Evolutionary conservation across 2,329 filamentous ascomycete genomes (phyloP), one percentile per base, ranked within the genome.

Genomic region (Colletotrichum paranaense): DNA sequence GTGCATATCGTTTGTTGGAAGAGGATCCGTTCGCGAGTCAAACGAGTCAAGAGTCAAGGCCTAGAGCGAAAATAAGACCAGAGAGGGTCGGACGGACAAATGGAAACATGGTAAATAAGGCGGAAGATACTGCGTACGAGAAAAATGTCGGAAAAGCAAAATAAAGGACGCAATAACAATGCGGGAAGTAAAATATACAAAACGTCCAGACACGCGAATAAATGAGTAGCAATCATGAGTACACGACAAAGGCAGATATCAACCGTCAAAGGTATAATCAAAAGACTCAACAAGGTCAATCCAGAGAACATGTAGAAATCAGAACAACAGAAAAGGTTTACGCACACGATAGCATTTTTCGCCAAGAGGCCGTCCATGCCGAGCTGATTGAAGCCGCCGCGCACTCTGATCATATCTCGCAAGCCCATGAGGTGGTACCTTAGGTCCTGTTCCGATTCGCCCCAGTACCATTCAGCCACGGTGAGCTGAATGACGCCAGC

Each of bases 381-480:
- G 3, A 89, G 78, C 9, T 81, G 79, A 24, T 82, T 79, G 56
- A 88, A 80, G 0, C 88, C 86, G 12, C 87, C 88, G 28, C 86
- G 82, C 59, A 86, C 76, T 26, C 78, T 78, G 11, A 89, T 83
- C 85, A 89, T 88, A 60, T 84, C 83, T 73, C 82, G 81, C 19
- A 90, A 80, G 0, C 87, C 87, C 7, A 77, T 78, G 72, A 88
- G 82, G 65, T 89, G 88, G 1, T 83, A 82, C 28, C 82, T 80
- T 12, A 89, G 79, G 72, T 86, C 84, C 49, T 81, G 77, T 19
- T 59, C 57, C 0, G 82, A 83, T 30, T 83, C 84, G 6, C 87
- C 86, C 86, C 87, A 88, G 76, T 88, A 88, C 88, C 88, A 90
- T 71, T 88, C 88, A 58, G 87, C 84, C 28, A 87, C 78, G 26